Percentiles rank a stretch among this genome's conserved stretches.
Evolutionary conservation across 257 asterid species (phyloP).

Genomic region (Nicotiana otophora): DNA sequence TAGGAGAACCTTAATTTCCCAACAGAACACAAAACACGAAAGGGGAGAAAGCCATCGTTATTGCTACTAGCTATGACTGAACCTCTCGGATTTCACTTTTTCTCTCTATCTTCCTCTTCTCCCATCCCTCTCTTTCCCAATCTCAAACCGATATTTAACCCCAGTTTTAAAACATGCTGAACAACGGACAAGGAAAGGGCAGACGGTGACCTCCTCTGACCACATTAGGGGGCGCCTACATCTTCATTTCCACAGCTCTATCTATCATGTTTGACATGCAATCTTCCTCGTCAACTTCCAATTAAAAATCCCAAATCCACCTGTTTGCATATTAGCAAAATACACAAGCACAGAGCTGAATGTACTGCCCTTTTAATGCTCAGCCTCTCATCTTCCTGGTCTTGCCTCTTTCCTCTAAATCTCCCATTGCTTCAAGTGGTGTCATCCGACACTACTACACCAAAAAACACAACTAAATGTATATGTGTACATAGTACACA

Average conservation of each 20-base stretch:
- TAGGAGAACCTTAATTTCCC: not conserved
- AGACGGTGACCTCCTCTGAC: not conserved
- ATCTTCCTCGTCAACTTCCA: not conserved
- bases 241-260: not conserved
- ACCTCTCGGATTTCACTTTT: not conserved
- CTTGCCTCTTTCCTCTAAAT: conserved; percentile 6
- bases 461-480: not conserved
- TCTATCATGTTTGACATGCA: not conserved
- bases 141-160: not conserved
- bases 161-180: not conserved
- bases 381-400: not conserved
- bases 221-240: not conserved
- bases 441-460: not conserved
- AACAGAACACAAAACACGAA: not conserved
- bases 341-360: not conserved
- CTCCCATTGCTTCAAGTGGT: not conserved
- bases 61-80: not conserved
- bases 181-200: not conserved
- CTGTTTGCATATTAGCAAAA: not conserved
- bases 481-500: not conserved
- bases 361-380: not conserved
- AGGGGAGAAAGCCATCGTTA: not conserved
- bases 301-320: not conserved
- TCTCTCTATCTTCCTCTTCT: not conserved
- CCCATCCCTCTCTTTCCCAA: not conserved